Conservation (phyloP, 2,329 filamentous ascomycete species). For the Graphilbum sp. region DNA sequence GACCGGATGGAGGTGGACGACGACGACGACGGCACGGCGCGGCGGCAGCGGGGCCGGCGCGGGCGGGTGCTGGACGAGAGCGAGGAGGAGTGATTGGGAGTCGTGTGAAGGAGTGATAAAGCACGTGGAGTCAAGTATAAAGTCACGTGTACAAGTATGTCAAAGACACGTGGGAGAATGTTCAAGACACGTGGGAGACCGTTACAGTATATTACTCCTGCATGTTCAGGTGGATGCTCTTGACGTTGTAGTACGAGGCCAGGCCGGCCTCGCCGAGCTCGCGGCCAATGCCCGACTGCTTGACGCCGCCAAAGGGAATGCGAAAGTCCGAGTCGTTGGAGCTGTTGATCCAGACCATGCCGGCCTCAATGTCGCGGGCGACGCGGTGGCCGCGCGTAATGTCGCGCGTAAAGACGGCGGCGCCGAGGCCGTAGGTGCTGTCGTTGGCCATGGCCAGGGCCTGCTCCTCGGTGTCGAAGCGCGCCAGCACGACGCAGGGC, state of each 20-base stretch:
- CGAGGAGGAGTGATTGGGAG: constrained; percentile 13
- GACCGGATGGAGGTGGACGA: constrained; percentile 41
- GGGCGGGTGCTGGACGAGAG: constrained; percentile 14
- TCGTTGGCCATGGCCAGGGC: constrained; percentile 22
- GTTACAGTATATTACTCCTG: constrained; percentile 7
- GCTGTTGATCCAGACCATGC: constrained; percentile 32
- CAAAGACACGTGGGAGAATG: too few species aligned
- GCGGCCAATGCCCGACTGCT: constrained; percentile 20
- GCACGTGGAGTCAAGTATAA: too few species aligned
- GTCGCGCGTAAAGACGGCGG: constrained; percentile 40
- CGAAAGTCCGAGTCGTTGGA: constrained; percentile 30
- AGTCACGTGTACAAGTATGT: too few species aligned
- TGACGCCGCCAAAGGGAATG: constrained; percentile 27
- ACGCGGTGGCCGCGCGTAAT: constrained; percentile 27
- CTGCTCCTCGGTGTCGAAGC: constrained; percentile 20
- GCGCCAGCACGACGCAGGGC: constrained; percentile 17
- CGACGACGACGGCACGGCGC: constrained; percentile 6
- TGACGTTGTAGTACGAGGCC: constrained; percentile 17
- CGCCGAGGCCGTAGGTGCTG: constrained; percentile 39
- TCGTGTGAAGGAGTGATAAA: too few species aligned
- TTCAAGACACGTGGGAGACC: too few species aligned
- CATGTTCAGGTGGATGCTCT: constrained; percentile 20
- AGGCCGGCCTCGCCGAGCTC: constrained; percentile 20
- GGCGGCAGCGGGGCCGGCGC: constrained; percentile 5
- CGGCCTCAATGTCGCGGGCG: constrained; percentile 38